A percentile compares a stretch with the other conserved stretches of the same genome.
Evolutionary conservation across 768 basidiomycete species (phyloP).

Genomic region (Leccinum imitatum): DNA sequence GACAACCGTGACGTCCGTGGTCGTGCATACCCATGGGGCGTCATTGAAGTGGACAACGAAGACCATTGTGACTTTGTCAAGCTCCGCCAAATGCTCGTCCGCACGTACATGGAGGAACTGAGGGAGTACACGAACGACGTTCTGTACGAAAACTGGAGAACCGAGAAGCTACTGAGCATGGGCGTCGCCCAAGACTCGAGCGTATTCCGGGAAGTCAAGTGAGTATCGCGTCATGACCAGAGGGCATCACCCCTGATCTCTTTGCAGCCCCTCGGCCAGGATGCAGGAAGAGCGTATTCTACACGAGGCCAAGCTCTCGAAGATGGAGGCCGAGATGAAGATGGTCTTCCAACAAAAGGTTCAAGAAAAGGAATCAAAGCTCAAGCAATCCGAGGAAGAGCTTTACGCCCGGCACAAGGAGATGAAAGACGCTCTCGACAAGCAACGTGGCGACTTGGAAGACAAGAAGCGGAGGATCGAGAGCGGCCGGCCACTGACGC

Average conservation of each 20-base stretch:
- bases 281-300: slow-evolving; percentile 94
- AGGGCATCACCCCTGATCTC: slow-evolving; percentile 14
- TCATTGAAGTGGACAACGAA: slow-evolving; percentile 99
- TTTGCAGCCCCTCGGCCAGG: slow-evolving; percentile 84
- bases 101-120: slow-evolving; percentile 99
- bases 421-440: slow-evolving; percentile 99
- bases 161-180: slow-evolving; percentile 94
- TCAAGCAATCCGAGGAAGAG: slow-evolving; percentile 99
- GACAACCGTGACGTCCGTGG: slow-evolving; percentile 94
- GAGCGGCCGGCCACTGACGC: slow-evolving; percentile 91
- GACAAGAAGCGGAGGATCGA: slow-evolving; percentile 98
- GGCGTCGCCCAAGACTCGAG: slow-evolving; percentile 96
- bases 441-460: slow-evolving; percentile 92
- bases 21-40: slow-evolving; percentile 96
- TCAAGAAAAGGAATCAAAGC: slow-evolving; percentile 97
- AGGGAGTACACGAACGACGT: slow-evolving; percentile 95
- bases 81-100: slow-evolving; percentile 97
- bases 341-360: slow-evolving; percentile 99
- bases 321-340: slow-evolving; percentile 99
- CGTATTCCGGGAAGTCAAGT: slow-evolving; percentile 99
- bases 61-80: slow-evolving; percentile 99
- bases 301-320: slow-evolving; percentile 96
- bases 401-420: slow-evolving; percentile 98
- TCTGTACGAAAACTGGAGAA: slow-evolving; percentile 98
- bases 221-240: slow-evolving; percentile 33